Evolutionary conservation across 1,284 basidiomycete species (phyloP).

Genomic region (Ceratorhiza oryzae-sativae): DNA sequence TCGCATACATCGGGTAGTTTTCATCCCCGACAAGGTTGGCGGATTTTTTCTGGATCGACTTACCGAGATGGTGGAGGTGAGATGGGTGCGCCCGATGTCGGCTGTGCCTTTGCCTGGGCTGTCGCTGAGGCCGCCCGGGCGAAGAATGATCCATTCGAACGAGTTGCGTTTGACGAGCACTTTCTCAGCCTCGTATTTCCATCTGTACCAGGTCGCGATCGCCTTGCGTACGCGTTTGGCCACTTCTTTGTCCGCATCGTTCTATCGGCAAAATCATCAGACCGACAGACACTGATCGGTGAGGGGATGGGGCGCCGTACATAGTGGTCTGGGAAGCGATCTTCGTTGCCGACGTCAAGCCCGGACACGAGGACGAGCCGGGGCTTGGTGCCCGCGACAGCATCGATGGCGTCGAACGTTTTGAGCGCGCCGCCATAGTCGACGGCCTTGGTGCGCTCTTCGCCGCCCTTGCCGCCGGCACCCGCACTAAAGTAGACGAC

Average conservation of each 20-base stretch:
- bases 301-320: slow-evolving; percentile 51
- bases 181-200: slow-evolving; percentile 75
- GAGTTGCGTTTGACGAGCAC: slow-evolving; percentile 63
- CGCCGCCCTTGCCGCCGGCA: slow-evolving; percentile 67
- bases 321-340: slow-evolving; percentile 64
- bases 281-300: neutral
- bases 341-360: slow-evolving; percentile 65
- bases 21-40: neutral
- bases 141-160: slow-evolving; percentile 75
- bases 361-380: slow-evolving; percentile 69
- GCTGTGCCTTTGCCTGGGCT: slow-evolving; percentile 62
- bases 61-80: slow-evolving; percentile 60
- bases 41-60: slow-evolving; percentile 45
- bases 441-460: slow-evolving; percentile 63
- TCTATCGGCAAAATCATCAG: slow-evolving; percentile 49
- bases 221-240: slow-evolving; percentile 57
- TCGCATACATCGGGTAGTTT: neutral
- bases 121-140: slow-evolving; percentile 67
- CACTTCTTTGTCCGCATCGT: slow-evolving; percentile 56
- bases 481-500: slow-evolving; percentile 73
- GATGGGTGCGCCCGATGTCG: slow-evolving; percentile 63
- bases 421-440: slow-evolving; percentile 77
- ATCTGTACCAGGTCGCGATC: slow-evolving; percentile 62
- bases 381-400: slow-evolving; percentile 53
- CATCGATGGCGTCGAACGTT: slow-evolving; percentile 74